Conservation (phyloP, 2,329 filamentous ascomycete genomes). For the Paecilomyces sp. region DNA sequence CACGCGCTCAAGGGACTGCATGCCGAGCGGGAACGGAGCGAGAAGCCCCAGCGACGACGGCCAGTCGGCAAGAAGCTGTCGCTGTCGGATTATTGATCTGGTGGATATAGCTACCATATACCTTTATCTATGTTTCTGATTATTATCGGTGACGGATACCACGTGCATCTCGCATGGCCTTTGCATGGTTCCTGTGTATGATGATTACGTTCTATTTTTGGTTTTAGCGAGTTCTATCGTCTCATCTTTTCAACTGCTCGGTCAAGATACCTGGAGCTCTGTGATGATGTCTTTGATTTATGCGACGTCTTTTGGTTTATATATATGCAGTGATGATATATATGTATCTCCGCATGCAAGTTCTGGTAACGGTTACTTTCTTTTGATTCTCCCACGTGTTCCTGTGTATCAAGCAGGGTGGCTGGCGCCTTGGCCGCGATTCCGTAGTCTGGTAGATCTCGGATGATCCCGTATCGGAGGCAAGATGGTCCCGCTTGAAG, state of each 20-base stretch:
- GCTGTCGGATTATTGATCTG: constrained; percentile 38
- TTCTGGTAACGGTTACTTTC: neutral
- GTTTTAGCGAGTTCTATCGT: neutral
- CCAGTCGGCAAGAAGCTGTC: constrained; percentile 43
- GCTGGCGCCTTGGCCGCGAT: too few species aligned
- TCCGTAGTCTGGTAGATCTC: too few species aligned
- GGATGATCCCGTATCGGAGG: too few species aligned
- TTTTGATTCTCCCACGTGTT: neutral
- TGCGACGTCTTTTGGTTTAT: neutral
- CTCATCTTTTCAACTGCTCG: neutral
- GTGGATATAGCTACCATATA: neutral
- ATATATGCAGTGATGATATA: neutral
- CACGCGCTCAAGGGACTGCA: constrained; percentile 67
- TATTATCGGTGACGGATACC: neutral
- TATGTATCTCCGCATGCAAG: neutral
- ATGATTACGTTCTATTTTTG: neutral
- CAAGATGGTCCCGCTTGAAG: too few species aligned
- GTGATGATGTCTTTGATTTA: neutral
- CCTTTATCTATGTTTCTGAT: neutral
- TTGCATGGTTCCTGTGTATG: neutral
- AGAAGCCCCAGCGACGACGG: constrained; percentile 30
- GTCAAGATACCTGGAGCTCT: neutral
- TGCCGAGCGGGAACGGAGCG: constrained; percentile 26
- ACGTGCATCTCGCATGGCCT: neutral
- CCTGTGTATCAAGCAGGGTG: too few species aligned